Base-by-base conservation (phyloP, 257 asterid genomes). In the Linderniella brevidens region DNA sequence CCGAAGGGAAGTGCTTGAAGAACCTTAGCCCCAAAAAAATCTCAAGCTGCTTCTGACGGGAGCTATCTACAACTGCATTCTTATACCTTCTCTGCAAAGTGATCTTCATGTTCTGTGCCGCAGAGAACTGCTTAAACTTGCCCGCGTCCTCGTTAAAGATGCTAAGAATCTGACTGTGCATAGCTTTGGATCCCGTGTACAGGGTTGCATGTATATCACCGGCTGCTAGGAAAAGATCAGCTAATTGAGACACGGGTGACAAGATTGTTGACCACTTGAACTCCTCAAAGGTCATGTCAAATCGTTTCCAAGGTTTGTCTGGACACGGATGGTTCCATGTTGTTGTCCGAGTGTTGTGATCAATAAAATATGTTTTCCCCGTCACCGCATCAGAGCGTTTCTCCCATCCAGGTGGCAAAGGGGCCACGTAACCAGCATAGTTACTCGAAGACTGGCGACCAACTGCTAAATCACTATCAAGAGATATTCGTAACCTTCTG, bases 301-400 rank as follows among this genome's bases (percentile, higher is more conserved):
- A 84, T 77, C 98, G 80, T 68, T 80, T 84, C 98, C 98, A 88
- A 19, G 98, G 98, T 70, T 80, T 88, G 65, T 88, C 98, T 25
- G 98, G 98, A 71, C 93, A 88, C 46, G 98, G 98, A 76, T 88
- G 98, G 57, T 66, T 76, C 98, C 98, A 88, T 54, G 98, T 84
- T 9, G 98, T 88, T 29, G 94, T 88, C 76, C 85, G 76, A 35
- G 98, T 88, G 64, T 88, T 84, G 71, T 88, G 98, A 75, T 88
- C 98, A 66, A 88, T 88, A 68, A 42, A 88, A 68, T 84, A 88
- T 50, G 96, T 47, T 69, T 85, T 88, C 56, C 96, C 94, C 18
- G 96, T 85, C 52, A 84, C 98, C 37, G 87, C 92, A 73, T 88
- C 98, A 61, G 92, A 62, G 29, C 93, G 67, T 73, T 84, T 84